Evolutionary conservation across 2,329 filamentous ascomycete species (phyloP).

Genomic region (Colletotrichum sp.): DNA sequence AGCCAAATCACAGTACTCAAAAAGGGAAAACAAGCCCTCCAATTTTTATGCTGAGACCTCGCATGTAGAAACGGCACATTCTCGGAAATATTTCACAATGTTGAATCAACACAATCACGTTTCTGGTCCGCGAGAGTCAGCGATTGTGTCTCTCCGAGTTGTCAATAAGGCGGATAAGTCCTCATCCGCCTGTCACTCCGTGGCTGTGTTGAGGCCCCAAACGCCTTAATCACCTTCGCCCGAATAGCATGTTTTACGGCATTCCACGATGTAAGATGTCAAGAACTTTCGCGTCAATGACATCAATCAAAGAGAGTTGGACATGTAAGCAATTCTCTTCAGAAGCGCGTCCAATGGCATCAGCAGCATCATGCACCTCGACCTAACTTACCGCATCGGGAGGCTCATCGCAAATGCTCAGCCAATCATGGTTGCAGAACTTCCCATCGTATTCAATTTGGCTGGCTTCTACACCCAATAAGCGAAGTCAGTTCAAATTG

Average conservation of each 20-base stretch:
- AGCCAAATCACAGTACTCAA: fast-evolving
- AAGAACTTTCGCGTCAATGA: not conserved
- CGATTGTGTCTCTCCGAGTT: not conserved
- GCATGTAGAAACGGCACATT: not conserved
- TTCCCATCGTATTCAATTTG: not conserved
- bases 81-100: not conserved
- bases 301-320: not conserved
- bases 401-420: not conserved
- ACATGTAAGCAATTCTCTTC: not conserved
- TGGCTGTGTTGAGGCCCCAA: not conserved
- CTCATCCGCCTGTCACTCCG: not conserved
- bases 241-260: not conserved
- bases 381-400: not conserved
- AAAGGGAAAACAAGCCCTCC: not conserved
- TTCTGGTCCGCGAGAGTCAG: not conserved
- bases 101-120: not conserved
- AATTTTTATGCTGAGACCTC: fast-evolving
- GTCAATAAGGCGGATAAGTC: not conserved
- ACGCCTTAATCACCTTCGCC: not conserved
- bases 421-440: not conserved
- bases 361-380: not conserved
- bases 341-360: not conserved
- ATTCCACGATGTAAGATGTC: not conserved
- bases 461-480: not conserved
- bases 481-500: not conserved